Evolutionary conservation across 2,329 filamentous ascomycete genomes (phyloP).

Genomic region (Trichoderma gracile): DNA sequence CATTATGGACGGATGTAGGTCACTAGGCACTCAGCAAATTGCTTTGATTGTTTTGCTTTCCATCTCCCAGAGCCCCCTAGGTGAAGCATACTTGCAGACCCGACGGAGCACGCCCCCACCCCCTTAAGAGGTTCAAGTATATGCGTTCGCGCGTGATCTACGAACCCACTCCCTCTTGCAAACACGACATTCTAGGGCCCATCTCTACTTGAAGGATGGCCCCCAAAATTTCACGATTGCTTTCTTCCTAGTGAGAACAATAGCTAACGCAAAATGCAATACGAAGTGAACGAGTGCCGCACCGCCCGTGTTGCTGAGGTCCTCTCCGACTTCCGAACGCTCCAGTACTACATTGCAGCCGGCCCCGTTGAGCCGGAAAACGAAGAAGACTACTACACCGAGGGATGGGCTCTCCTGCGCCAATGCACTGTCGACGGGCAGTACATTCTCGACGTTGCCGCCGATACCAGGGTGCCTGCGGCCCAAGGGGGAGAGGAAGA

Average conservation of each 20-base stretch:
- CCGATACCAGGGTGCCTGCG: constrained; percentile 60
- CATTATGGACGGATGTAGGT: constrained; percentile 34
- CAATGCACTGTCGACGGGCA: constrained; percentile 65
- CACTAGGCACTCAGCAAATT: constrained; percentile 7
- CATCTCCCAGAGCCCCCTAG: neutral
- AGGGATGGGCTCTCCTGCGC: constrained; percentile 62
- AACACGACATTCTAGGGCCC: neutral
- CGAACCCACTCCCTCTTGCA: constrained; percentile 5
- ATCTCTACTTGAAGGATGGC: neutral
- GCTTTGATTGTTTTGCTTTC: constrained; percentile 4
- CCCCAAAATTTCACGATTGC: neutral
- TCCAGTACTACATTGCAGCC: constrained; percentile 63
- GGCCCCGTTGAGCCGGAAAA: constrained; percentile 56
- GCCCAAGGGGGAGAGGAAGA: constrained; percentile 57
- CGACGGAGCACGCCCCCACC: neutral
- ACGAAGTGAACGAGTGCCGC: constrained; percentile 60
- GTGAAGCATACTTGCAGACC: constrained; percentile 5
- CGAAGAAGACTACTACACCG: constrained; percentile 61
- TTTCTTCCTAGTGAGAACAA: neutral
- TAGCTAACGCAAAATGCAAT: constrained; percentile 10
- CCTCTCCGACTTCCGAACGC: constrained; percentile 60
- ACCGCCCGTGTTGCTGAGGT: constrained; percentile 62
- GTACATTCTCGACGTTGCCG: constrained; percentile 64
- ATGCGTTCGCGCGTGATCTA: constrained; percentile 2
- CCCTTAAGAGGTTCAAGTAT: neutral